phyloP scores from a whole-genome alignment of 2,329 filamentous ascomycete species.

The Raffaelea arxii region DNA sequence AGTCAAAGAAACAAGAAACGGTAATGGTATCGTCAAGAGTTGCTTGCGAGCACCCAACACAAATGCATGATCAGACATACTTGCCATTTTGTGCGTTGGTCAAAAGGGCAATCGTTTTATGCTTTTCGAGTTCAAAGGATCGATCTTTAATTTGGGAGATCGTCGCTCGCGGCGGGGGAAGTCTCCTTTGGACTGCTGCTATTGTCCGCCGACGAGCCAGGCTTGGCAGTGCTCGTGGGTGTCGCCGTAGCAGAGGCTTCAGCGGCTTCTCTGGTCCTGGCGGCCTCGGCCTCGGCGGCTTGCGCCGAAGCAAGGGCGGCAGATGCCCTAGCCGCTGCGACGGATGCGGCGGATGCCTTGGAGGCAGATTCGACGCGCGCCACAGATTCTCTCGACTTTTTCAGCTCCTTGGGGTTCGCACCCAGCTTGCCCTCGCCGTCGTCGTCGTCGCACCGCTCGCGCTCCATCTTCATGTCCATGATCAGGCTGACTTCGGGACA shows the following conservation, averaged over 20 bases:
- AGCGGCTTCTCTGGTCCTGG: slow-evolving; percentile 7
- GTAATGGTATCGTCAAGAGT: too few relatives aligned
- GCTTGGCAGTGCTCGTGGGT: too few relatives aligned
- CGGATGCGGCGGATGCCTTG: slow-evolving; percentile 3
- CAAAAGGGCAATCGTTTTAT: too few relatives aligned
- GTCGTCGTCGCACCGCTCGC: slow-evolving; percentile 32
- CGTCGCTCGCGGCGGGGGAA: neutral
- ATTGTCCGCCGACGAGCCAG: neutral
- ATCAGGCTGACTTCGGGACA: slow-evolving; percentile 47
- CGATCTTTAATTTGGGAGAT: too few relatives aligned
- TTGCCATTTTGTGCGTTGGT: too few relatives aligned
- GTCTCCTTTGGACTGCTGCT: neutral
- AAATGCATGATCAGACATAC: too few relatives aligned
- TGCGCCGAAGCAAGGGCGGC: neutral
- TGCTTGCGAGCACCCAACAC: too few relatives aligned
- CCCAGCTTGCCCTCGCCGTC: slow-evolving; percentile 18
- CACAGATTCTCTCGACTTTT: neutral
- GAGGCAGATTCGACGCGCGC: slow-evolving; percentile 2
- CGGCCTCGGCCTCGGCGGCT: slow-evolving; percentile 4
- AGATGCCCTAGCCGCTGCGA: neutral
- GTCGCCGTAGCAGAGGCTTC: neutral
- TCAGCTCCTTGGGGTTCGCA: slow-evolving; percentile 5
- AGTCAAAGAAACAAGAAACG: too few relatives aligned
- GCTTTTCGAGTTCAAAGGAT: too few relatives aligned
- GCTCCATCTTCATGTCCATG: slow-evolving; percentile 46